phyloP scores from a whole-genome alignment of 306 rosid species.

The Phaseolus lunatus region DNA sequence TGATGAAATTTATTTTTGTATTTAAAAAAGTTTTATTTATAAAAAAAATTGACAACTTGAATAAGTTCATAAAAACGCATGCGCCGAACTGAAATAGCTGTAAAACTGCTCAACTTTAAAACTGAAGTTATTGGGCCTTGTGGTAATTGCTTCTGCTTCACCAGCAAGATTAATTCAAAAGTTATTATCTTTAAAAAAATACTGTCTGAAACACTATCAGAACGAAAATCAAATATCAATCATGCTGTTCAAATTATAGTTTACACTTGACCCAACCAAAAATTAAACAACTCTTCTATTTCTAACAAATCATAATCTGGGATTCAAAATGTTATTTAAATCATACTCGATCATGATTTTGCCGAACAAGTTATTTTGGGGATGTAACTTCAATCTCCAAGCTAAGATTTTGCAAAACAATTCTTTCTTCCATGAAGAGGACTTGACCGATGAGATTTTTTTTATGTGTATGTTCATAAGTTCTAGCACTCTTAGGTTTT shows the following conservation, averaged over 20 bases:
- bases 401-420: background rate
- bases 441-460: constrained; percentile 16
- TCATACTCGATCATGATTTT: background rate
- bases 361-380: constrained; percentile 4
- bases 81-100: no score
- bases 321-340: background rate
- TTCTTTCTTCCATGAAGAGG: background rate
- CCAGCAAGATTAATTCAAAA: background rate
- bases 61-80: no score
- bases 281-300: background rate
- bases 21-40: no score
- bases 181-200: background rate
- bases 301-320: background rate
- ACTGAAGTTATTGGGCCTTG: background rate
- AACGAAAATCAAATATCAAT: background rate
- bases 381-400: background rate
- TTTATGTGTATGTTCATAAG: background rate
- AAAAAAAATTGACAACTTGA: no score
- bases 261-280: background rate
- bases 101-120: background rate
- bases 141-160: background rate
- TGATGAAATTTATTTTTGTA: no score
- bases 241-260: background rate
- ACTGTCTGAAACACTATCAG: background rate
- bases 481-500: constrained; percentile 1